Conservation (phyloP, 495 filamentous ascomycete species). For the Aspergillus leporis region DNA sequence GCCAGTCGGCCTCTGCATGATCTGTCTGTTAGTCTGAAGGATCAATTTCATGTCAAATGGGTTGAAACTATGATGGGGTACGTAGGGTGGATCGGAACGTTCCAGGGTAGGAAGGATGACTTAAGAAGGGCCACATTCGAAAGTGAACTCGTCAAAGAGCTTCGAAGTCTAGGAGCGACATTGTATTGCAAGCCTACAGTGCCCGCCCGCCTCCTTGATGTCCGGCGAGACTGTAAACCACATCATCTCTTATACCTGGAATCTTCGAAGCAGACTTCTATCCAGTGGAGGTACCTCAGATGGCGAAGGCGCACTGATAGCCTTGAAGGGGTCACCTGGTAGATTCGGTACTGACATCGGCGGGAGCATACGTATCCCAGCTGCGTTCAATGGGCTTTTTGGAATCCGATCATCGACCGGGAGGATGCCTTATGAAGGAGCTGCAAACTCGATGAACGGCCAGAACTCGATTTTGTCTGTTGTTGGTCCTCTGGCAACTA, state of each 20-base stretch:
- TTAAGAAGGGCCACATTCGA: conserved; percentile 37
- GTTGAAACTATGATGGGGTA: conserved; percentile 69
- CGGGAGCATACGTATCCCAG: conserved; percentile 67
- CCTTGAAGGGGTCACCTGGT: conserved; percentile 52
- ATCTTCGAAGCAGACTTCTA: conserved; percentile 49
- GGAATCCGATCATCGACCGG: conserved; percentile 51
- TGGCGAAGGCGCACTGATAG: conserved; percentile 62
- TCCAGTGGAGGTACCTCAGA: conserved; percentile 59
- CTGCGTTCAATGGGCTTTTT: conserved; percentile 63
- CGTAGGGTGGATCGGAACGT: conserved; percentile 53
- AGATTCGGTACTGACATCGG: conserved; percentile 74
- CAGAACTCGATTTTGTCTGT: conserved; percentile 59
- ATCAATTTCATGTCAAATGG: conserved; percentile 68
- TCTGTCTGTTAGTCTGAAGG: conserved; percentile 66
- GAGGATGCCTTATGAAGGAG: conserved; percentile 45
- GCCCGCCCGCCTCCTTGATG: conserved; percentile 62
- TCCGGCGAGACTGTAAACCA: conserved; percentile 59
- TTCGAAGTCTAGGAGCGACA: conserved; percentile 59
- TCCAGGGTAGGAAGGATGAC: conserved; percentile 48
- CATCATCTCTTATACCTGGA: conserved; percentile 52
- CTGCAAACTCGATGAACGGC: conserved; percentile 56
- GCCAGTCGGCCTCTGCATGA: conserved; percentile 62
- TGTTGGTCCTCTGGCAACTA: conserved; percentile 56
- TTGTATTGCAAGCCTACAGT: conserved; percentile 68
- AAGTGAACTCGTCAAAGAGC: conserved; percentile 52